Percentiles rank a stretch among this genome's conserved stretches.
phyloP scores from a whole-genome alignment of 2,329 filamentous ascomycete species.

The Didymella pinodella region DNA sequence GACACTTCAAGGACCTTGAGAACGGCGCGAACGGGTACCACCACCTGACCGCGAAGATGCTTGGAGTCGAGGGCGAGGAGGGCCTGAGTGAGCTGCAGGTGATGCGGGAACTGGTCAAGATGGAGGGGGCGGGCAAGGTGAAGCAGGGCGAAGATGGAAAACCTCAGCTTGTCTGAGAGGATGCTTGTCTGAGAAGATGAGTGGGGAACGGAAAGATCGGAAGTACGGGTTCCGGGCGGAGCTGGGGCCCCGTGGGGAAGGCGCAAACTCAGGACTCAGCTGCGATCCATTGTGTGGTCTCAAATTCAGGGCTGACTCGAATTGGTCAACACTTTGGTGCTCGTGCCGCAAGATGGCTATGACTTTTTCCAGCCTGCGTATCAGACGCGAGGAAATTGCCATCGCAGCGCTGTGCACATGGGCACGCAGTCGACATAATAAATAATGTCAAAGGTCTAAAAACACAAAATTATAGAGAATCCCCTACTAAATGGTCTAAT shows the following conservation, averaged over 20 bases:
- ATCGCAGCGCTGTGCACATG: not conserved
- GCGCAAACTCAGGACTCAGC: not conserved
- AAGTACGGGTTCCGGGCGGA: not conserved
- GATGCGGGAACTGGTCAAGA: slow-evolving; percentile 8
- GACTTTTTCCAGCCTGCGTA: slow-evolving; percentile 3
- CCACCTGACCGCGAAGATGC: slow-evolving; percentile 28
- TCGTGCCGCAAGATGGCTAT: slow-evolving; percentile 1
- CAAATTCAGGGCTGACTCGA: not conserved
- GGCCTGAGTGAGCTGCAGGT: slow-evolving; percentile 17
- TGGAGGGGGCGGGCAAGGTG: slow-evolving; percentile 7
- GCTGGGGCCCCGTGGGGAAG: too few species aligned
- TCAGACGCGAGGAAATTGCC: not conserved
- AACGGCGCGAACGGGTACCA: slow-evolving; percentile 36
- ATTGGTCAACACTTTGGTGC: not conserved
- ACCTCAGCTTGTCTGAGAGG: not conserved
- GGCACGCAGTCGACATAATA: too few species aligned
- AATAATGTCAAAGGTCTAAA: too few species aligned
- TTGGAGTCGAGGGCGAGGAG: slow-evolving; percentile 18
- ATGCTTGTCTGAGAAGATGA: not conserved
- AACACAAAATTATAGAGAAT: too few species aligned
- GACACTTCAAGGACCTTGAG: slow-evolving; percentile 40
- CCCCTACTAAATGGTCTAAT: too few species aligned
- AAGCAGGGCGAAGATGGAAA: not conserved
- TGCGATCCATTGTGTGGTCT: not conserved
- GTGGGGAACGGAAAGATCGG: not conserved